Evolutionary conservation across 2,329 filamentous ascomycete genomes (phyloP), one percentile per base, ranked within the genome.

Genomic region (Scytalidium sp.): DNA sequence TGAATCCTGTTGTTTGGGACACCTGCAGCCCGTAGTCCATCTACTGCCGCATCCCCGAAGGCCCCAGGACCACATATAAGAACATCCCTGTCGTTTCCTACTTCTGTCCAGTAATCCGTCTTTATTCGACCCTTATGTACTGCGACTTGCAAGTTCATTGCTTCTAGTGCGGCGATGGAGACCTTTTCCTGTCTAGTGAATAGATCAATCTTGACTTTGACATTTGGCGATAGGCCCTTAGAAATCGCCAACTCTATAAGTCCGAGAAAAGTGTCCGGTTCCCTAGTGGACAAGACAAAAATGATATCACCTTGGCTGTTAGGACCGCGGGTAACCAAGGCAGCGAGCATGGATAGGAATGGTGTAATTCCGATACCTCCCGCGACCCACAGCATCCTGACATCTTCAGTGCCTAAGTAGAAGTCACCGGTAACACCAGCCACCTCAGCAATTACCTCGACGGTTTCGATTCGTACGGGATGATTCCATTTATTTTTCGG

Each of bases 291-390:
- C 5, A 41, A 20, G 13, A 32, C 19, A 6, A 56, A 20, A 7
- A 22, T 36, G 3, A 53, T 45, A 19, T 50, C 46, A 7, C 17
- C 40, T 7, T 39, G 3, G 2, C n/a, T 19, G 10, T 42, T 27
- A 11, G 17, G 15, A 4, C 17, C 13, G 13, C 32, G 32, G n/a
- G 45, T 22, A 19, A 25, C 43, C 10, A 60, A 46, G 22, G 53
- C 53, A 23, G 17, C 45, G 3, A 60, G 36, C 60, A 68, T 68
- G 32, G 61, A 56, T 21, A 68, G 56, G 27, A 68, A 55, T 5
- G 65, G 65, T 22, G 64, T 68, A 9, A 67, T 55, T 2, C 65
- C 65, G 17, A 68, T 61, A 7, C 65, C 65, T 2, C 65, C 65
- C 13, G 65, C 65, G 7, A 36, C 32, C 32, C 52, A 58, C 11